Evolutionary conservation across 768 basidiomycete genomes (phyloP).

Genomic region (Lactarius trivialis): DNA sequence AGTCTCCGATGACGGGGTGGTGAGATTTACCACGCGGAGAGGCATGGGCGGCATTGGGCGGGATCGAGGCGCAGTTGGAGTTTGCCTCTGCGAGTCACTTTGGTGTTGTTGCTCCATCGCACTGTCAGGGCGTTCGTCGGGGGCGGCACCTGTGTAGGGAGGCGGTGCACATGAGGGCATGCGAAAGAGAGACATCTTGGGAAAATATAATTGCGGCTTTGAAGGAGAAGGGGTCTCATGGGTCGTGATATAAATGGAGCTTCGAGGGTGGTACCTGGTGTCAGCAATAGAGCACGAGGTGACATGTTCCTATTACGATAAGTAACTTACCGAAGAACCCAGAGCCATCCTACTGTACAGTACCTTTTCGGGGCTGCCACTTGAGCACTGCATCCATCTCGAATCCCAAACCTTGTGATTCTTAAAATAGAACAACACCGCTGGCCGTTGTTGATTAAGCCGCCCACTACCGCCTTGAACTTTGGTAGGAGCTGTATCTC

Average conservation of each 20-base stretch:
- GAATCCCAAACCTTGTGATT: background rate
- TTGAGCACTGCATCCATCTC: background rate
- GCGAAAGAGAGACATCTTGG: background rate
- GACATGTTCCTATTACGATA: background rate
- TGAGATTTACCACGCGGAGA: background rate
- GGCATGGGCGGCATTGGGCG: background rate
- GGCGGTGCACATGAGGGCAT: slow-evolving; percentile 4
- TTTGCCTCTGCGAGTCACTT: background rate
- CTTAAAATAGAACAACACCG: background rate
- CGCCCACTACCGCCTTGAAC: background rate
- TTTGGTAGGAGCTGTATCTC: too few relatives aligned
- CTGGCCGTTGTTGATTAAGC: background rate
- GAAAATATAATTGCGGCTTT: background rate
- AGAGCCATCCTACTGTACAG: background rate
- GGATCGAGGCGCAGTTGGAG: background rate
- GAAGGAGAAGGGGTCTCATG: background rate
- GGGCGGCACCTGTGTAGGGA: background rate
- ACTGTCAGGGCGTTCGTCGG: background rate
- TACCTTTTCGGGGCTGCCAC: background rate
- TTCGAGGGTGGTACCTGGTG: background rate
- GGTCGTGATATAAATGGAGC: background rate
- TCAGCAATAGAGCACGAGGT: background rate
- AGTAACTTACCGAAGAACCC: background rate
- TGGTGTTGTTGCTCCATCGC: background rate
- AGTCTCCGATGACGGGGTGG: background rate